These are phyloP conservation scores for Aphanomyces invadans DNA, from an alignment of 352 stramenopile species.

Conservation along the genomic window DNA sequence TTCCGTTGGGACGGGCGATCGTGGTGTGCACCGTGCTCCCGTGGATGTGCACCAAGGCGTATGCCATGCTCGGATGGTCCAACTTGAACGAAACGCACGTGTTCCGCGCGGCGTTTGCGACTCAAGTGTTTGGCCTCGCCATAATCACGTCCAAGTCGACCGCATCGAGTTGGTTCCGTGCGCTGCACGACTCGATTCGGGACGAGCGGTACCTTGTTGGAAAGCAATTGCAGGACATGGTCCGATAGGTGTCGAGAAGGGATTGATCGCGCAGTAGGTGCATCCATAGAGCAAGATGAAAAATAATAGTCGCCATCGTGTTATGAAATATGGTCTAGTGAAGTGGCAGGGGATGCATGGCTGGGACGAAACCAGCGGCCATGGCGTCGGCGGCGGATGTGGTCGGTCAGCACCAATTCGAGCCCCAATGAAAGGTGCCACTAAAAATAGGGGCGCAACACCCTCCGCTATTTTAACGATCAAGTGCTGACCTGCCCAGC, in stretches of 20 bases:
- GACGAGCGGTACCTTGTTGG: conserved; percentile 85
- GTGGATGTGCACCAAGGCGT: conserved; percentile 38
- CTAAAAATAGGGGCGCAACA: not conserved
- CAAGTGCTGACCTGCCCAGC: conserved; percentile 8
- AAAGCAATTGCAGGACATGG: conserved; percentile 80
- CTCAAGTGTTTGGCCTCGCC: conserved; percentile 33
- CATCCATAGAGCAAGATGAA: too few relatives aligned
- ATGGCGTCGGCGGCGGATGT: too few relatives aligned
- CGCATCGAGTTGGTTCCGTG: conserved; percentile 50
- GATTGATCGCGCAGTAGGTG: too few relatives aligned
- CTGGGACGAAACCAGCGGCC: too few relatives aligned
- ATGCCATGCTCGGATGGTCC: conserved; percentile 40
- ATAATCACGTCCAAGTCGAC: conserved; percentile 41
- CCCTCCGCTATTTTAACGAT: conserved; percentile 4
- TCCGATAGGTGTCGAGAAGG: too few relatives aligned
- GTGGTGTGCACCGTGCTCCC: conserved; percentile 47
- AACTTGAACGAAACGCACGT: conserved; percentile 50
- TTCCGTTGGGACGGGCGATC: conserved; percentile 46
- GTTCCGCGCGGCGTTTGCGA: conserved; percentile 19
- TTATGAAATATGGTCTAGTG: too few relatives aligned
- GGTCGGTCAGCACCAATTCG: too few relatives aligned
- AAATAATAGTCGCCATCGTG: too few relatives aligned
- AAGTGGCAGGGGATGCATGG: too few relatives aligned
- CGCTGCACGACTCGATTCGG: conserved; percentile 74
- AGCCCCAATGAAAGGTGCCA: too few relatives aligned